Evolutionary conservation across 345 rosid genomes (phyloP).

Genomic region (Murraya paniculata): DNA sequence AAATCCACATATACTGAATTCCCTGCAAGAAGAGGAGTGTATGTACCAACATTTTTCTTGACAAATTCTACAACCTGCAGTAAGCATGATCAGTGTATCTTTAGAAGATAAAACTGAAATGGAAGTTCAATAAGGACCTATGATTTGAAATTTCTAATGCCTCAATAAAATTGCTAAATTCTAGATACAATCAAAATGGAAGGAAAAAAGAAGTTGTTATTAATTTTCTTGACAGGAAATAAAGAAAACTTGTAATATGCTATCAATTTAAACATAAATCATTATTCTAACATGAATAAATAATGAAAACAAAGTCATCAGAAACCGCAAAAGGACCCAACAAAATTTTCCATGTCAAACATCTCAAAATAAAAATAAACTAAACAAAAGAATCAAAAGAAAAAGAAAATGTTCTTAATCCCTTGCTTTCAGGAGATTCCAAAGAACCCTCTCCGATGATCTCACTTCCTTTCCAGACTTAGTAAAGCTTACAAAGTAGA

Average conservation of each 20-base stretch:
- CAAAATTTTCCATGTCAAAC: neutral
- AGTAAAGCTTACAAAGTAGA: neutral
- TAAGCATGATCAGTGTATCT: neutral
- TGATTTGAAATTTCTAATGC: neutral
- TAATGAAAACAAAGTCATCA: neutral
- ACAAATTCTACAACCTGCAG: conserved; percentile 82
- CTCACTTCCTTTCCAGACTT: neutral
- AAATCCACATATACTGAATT: conserved; percentile 82
- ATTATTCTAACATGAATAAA: neutral
- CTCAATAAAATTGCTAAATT: neutral
- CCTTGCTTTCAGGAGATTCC: neutral
- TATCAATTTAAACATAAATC: neutral
- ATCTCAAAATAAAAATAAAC: neutral
- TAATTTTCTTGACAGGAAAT: neutral
- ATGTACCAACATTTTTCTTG: conserved; percentile 58
- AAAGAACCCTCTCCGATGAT: neutral
- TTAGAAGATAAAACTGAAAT: neutral
- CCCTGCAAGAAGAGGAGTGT: conserved; percentile 71
- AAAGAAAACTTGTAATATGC: neutral
- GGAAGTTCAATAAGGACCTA: conserved; percentile 1
- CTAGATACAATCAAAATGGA: conserved; percentile 7
- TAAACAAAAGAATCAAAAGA: neutral
- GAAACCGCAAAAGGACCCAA: neutral
- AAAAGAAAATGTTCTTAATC: neutral
- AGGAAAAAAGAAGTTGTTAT: neutral